A percentile compares a stretch with the other conserved stretches of the same genome.
phyloP scores from a whole-genome alignment of 768 basidiomycete genomes.

The Arthromyces matolae region DNA sequence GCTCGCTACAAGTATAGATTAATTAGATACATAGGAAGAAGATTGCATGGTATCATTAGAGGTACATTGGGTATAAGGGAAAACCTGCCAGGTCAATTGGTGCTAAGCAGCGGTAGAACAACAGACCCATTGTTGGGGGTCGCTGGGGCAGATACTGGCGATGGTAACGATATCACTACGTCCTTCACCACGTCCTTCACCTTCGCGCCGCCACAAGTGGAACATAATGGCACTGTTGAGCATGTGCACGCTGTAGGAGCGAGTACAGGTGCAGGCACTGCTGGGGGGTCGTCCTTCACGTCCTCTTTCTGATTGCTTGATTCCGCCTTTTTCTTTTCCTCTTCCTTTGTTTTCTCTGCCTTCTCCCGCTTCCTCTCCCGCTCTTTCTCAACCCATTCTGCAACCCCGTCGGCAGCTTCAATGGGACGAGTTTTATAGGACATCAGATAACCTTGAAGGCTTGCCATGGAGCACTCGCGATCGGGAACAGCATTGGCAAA shows the following conservation, averaged over 20 bases:
- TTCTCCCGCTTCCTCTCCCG: constrained; percentile 13
- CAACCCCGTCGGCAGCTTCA: constrained; percentile 39
- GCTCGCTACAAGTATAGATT: too few relatives aligned
- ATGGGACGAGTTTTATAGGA: constrained; percentile 51
- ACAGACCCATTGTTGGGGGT: background rate
- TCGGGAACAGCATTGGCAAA: constrained; percentile 47
- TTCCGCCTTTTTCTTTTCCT: constrained; percentile 26
- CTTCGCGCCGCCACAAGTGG: constrained; percentile 5
- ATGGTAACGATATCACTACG: background rate
- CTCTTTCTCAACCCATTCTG: constrained; percentile 44
- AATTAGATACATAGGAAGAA: too few relatives aligned
- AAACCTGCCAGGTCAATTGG: background rate
- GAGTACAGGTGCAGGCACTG: background rate
- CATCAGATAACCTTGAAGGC: constrained; percentile 50
- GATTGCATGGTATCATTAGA: background rate
- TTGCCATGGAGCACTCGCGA: constrained; percentile 35
- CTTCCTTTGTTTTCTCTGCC: constrained; percentile 29
- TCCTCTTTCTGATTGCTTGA: constrained; percentile 2
- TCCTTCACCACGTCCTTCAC: background rate
- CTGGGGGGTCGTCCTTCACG: background rate
- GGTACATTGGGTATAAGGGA: too few relatives aligned
- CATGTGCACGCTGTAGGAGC: constrained; percentile 1
- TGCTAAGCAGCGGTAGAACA: background rate
- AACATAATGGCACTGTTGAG: background rate
- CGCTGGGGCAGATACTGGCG: background rate